Percentiles rank a stretch among this genome's conserved stretches.
Conservation (phyloP, 2,329 filamentous ascomycete genomes). For the Fusarium verticillioides region DNA sequence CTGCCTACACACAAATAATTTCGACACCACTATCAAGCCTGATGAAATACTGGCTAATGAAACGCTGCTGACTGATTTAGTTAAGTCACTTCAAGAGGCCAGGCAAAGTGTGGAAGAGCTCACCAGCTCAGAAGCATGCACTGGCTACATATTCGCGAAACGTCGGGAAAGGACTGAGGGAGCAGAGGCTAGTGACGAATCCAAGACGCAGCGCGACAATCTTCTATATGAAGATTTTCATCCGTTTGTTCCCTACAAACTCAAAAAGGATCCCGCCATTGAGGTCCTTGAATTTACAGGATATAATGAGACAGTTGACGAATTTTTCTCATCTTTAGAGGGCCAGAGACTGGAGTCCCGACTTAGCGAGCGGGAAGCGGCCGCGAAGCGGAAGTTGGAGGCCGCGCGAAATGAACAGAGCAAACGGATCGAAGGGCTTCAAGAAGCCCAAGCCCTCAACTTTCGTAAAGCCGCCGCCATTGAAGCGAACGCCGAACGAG, state of each 20-base stretch:
- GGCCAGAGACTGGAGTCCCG: slow-evolving; percentile 90
- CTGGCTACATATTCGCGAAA: slow-evolving; percentile 90
- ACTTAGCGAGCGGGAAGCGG: slow-evolving; percentile 82
- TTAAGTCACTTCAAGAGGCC: slow-evolving; percentile 76
- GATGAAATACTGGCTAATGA: slow-evolving; percentile 77
- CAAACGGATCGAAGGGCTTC: slow-evolving; percentile 84
- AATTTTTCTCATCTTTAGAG: slow-evolving; percentile 97
- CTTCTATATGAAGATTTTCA: slow-evolving; percentile 95
- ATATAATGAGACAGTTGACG: slow-evolving; percentile 94
- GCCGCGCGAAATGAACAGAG: slow-evolving; percentile 85
- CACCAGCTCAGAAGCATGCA: slow-evolving; percentile 71
- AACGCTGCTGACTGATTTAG: slow-evolving; percentile 70
- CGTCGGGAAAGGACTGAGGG: slow-evolving; percentile 51
- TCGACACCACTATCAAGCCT: slow-evolving; percentile 75
- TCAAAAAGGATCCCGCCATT: slow-evolving; percentile 72
- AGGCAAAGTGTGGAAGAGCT: slow-evolving; percentile 76
- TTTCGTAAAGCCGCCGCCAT: slow-evolving; percentile 90
- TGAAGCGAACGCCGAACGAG: slow-evolving; percentile 87
- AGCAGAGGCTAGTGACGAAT: slow-evolving; percentile 47
- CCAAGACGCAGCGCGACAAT: slow-evolving; percentile 53
- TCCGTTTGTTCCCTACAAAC: slow-evolving; percentile 86
- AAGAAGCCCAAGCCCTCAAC: slow-evolving; percentile 84
- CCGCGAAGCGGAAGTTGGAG: slow-evolving; percentile 85
- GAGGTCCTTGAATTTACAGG: slow-evolving; percentile 81
- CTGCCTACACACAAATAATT: slow-evolving; percentile 74